Conservation (phyloP, 768 basidiomycete species). For the Clavaria fumosa region DNA sequence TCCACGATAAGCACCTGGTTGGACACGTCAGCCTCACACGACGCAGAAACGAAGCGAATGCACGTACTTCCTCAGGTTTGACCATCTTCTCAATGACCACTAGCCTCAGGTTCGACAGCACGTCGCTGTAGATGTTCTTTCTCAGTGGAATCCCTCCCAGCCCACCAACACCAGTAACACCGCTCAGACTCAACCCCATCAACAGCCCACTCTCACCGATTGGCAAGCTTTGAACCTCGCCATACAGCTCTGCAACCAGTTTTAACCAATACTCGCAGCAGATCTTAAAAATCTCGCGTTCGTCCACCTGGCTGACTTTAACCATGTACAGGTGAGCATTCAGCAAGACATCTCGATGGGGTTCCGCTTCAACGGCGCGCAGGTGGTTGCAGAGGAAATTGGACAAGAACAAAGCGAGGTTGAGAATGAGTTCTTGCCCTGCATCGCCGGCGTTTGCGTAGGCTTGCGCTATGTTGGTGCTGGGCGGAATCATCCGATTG, state of each 20-base stretch:
- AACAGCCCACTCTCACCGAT: slow-evolving; percentile 75
- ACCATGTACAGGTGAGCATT: slow-evolving; percentile 98
- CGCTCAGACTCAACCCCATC: slow-evolving; percentile 80
- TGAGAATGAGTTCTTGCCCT: slow-evolving; percentile 93
- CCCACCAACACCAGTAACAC: slow-evolving; percentile 39
- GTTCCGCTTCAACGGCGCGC: slow-evolving; percentile 83
- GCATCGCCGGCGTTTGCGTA: slow-evolving; percentile 81
- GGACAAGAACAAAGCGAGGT: slow-evolving; percentile 91
- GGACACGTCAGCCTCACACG: neutral
- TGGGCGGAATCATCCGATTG: slow-evolving; percentile 93
- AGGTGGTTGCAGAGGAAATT: slow-evolving; percentile 93
- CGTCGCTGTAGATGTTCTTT: slow-evolving; percentile 92
- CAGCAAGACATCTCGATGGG: slow-evolving; percentile 81
- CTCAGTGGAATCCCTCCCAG: slow-evolving; percentile 65
- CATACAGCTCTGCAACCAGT: slow-evolving; percentile 91
- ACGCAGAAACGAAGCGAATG: slow-evolving; percentile 1
- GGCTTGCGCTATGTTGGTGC: slow-evolving; percentile 86
- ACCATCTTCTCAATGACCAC: slow-evolving; percentile 99
- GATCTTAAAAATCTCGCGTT: slow-evolving; percentile 98
- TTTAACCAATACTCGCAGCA: slow-evolving; percentile 97
- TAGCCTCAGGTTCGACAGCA: slow-evolving; percentile 81
- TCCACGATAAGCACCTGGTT: slow-evolving; percentile 88
- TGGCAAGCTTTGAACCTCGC: slow-evolving; percentile 87
- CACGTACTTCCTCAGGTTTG: slow-evolving; percentile 88
- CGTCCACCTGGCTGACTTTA: slow-evolving; percentile 95